Evolutionary conservation across 768 basidiomycete genomes (phyloP).

Genomic region (Lactarius deliciosus): DNA sequence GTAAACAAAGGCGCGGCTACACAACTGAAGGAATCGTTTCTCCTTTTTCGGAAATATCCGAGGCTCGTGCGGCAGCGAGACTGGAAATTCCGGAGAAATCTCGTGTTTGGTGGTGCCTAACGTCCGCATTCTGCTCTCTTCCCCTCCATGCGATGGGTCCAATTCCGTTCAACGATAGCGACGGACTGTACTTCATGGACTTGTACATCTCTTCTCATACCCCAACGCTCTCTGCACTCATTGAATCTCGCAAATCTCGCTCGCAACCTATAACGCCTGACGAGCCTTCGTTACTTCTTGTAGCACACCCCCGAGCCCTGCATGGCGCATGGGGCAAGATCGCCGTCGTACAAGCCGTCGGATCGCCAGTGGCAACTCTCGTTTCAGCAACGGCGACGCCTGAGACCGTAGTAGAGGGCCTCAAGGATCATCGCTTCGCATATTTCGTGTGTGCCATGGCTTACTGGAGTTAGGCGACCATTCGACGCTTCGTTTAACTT

Average conservation of each 20-base stretch:
- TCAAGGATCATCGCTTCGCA: not conserved
- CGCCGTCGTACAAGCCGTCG: not conserved
- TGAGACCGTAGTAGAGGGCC: not conserved
- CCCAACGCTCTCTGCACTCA: not conserved
- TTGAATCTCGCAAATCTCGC: not conserved
- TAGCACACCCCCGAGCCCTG: not conserved
- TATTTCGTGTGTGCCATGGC: conserved; percentile 5
- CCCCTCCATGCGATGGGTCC: no score
- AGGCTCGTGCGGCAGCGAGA: no score
- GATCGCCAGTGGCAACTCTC: not conserved
- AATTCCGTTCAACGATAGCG: no score
- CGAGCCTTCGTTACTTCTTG: not conserved
- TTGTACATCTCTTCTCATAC: not conserved
- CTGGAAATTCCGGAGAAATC: no score
- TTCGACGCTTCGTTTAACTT: not conserved
- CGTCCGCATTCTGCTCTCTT: no score
- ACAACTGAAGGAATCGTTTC: no score
- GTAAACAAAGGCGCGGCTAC: no score
- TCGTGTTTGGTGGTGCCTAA: no score
- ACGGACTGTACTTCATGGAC: no score
- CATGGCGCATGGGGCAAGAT: not conserved
- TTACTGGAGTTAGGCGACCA: not conserved
- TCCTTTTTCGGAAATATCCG: no score
- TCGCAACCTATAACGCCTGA: not conserved
- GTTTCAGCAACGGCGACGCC: not conserved